Base-by-base conservation (phyloP, 2,329 filamentous ascomycete genomes). In the Zasmidium cellare region DNA sequence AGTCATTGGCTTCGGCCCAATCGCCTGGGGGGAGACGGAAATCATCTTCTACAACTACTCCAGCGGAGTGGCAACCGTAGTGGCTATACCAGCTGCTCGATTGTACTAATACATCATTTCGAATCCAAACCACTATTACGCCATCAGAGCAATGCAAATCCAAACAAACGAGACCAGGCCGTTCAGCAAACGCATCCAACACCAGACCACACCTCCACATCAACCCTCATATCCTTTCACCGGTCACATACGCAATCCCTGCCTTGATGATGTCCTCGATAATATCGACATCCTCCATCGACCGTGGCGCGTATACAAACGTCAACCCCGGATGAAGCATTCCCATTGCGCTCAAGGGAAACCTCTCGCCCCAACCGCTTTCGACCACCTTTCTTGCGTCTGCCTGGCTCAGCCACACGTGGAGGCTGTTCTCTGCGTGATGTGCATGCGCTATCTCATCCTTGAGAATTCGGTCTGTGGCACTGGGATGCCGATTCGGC, bases 271-370 rank as follows among this genome's bases (percentile, higher is more conserved):
- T 57, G n/a, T 48, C 44, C 22, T 62, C 60, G 12, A 62, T 50
- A 1, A 59, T 51, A 41, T 49, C 50, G 3, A 59, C 23, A 23
- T 62, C 58, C 41, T 24, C 61, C 58, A 52, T 70, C 62, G 48
- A 74, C 75, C 53, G 81, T 71, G 3, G 81, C 75, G 61, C 58
- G 47, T 63, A 63, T 9, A 63, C 57, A 46, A 61, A 61, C 16
- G 56, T 58, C 61, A 55, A 61, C 3, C 61, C 61, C 23, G 25
- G 18, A 51, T 63, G 25, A 2, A 55, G 46, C 58, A 63, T 60
- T 3, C 55, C 50, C 45, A 63, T 31, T 1, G 58, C 53, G 19
- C 48, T 45, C 31, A 63, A 48, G 5, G 61, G 58, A 46, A 63
- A 63, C 31, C 61, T 46, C 50, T 61, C 58, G 11, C 61, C 61